These are phyloP conservation scores for Cetraspora pellucida DNA, from an alignment of 192 early-diverging fungal species.

Conservation along the genomic window DNA sequence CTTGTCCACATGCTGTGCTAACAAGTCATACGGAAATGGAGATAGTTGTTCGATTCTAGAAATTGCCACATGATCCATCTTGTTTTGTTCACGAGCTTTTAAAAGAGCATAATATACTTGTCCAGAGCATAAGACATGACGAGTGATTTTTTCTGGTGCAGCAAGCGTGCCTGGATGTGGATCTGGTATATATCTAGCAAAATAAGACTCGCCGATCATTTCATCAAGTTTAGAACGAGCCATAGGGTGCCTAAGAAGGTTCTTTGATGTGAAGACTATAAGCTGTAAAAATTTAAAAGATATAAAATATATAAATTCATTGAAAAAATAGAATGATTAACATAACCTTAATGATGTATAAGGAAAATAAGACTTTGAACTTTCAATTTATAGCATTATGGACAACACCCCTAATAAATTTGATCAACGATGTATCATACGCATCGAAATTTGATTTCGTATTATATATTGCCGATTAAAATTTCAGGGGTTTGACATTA, in stretches of 20 bases:
- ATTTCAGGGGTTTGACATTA: no score
- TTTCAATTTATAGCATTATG: no score
- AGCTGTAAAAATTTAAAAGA: conserved; percentile 46
- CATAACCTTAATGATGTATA: neutral
- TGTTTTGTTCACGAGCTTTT: conserved; percentile 89
- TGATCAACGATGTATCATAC: no score
- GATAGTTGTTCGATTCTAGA: conserved; percentile 92
- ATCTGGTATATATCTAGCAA: conserved; percentile 94
- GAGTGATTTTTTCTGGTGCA: conserved; percentile 83
- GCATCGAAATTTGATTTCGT: no score
- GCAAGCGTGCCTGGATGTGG: conserved; percentile 77
- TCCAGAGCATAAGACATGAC: conserved; percentile 93
- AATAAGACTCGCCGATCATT: conserved; percentile 77
- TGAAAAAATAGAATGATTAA: neutral
- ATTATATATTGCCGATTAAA: no score
- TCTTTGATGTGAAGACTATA: conserved; percentile 79
- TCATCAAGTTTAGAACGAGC: conserved; percentile 84
- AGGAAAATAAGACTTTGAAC: no score
- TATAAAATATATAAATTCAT: neutral
- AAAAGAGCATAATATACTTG: conserved; percentile 96
- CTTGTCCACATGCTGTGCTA: conserved; percentile 82
- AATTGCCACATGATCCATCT: conserved; percentile 86
- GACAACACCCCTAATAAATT: no score
- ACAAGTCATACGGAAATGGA: conserved; percentile 94
- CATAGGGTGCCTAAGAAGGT: conserved; percentile 90